Evolutionary conservation across 345 rosid genomes (phyloP).

Genomic region (Theobroma cacao): DNA sequence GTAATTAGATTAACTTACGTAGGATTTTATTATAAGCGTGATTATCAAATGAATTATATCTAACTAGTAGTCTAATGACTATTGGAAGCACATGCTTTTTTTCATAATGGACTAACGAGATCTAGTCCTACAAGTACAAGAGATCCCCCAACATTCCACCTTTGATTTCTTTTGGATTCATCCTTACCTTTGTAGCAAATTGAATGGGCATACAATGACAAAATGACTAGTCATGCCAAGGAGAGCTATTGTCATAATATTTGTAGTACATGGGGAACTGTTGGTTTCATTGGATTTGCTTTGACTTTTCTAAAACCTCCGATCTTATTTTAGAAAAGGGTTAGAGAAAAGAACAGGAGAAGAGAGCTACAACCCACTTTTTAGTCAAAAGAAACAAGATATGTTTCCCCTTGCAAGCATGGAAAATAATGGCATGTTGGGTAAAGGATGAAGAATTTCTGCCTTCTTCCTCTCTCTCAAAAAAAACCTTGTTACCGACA

Average conservation of each 20-base stretch:
- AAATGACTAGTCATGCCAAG: background rate
- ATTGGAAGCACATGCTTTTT: background rate
- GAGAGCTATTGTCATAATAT: background rate
- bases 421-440: conserved; percentile 31
- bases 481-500: conserved; percentile 13
- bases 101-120: background rate
- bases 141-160: background rate
- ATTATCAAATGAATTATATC: too few species aligned
- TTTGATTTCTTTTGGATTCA: background rate
- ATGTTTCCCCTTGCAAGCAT: conserved; percentile 8
- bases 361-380: background rate
- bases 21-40: too few species aligned
- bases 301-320: background rate
- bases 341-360: background rate
- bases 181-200: background rate
- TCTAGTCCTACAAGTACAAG: background rate
- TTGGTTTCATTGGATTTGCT: background rate
- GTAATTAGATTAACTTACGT: too few species aligned
- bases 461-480: too few species aligned
- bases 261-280: background rate
- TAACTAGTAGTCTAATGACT: too few species aligned
- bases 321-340: background rate
- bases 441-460: conserved; percentile 16
- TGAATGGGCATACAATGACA: background rate
- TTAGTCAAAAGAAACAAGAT: conserved; percentile 14